Conservation (phyloP, 495 filamentous ascomycete species). For the Stereocaulon alpinum region DNA sequence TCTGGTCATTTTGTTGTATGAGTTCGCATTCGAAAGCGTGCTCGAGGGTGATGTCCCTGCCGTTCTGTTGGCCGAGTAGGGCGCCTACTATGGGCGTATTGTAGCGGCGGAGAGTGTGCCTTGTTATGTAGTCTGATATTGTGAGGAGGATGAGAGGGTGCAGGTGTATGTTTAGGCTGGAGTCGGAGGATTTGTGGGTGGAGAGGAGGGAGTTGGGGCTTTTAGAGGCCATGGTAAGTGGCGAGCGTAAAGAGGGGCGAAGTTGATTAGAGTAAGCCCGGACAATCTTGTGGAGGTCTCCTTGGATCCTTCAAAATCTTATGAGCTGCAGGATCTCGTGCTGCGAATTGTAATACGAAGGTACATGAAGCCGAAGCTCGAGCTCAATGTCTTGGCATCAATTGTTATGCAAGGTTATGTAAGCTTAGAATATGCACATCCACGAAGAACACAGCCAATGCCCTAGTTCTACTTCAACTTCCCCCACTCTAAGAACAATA, state of each 20-base stretch:
- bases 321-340: not conserved
- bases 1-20: conserved; percentile 36
- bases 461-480: not conserved
- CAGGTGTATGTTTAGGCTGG: conserved; percentile 70
- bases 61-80: conserved; percentile 81
- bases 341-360: not conserved
- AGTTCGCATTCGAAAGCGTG: conserved; percentile 78
- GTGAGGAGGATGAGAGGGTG: conserved; percentile 93
- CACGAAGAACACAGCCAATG: not conserved
- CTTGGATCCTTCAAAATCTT: not conserved
- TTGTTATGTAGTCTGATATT: conserved; percentile 91
- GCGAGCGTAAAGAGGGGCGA: not conserved
- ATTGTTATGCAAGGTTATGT: not conserved
- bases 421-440: not conserved
- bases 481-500: not conserved
- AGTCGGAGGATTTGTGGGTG: conserved; percentile 55
- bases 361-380: not conserved
- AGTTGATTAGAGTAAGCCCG: not conserved
- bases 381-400: not conserved
- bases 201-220: conserved; percentile 41
- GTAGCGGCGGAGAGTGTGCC: conserved; percentile 68
- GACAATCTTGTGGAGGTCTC: not conserved
- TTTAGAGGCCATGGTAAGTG: not conserved
- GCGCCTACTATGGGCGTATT: conserved; percentile 73
- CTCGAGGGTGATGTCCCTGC: conserved; percentile 81